Evolutionary conservation across 768 basidiomycete genomes (phyloP).

Genomic region (Tulasnella sp.): DNA sequence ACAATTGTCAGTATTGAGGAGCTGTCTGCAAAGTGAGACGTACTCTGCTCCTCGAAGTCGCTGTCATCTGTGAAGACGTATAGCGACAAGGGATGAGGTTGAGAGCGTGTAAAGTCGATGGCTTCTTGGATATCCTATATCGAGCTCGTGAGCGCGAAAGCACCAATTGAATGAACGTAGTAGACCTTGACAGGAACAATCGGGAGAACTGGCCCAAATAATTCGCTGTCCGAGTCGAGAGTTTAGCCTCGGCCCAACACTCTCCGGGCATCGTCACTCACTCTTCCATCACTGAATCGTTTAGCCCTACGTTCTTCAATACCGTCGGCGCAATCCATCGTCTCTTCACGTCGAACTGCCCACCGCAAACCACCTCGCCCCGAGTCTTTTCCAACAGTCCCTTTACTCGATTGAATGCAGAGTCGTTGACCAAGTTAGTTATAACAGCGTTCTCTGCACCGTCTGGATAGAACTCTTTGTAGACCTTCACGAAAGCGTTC

Average conservation of each 20-base stretch:
- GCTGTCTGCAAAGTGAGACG: conserved; percentile 3
- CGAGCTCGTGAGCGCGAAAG: neutral
- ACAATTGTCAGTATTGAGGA: neutral
- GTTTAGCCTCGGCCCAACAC: neutral
- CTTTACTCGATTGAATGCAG: conserved; percentile 54
- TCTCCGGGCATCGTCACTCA: conserved; percentile 33
- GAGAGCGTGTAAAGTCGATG: conserved; percentile 53
- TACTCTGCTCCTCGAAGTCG: conserved; percentile 55
- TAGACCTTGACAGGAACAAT: conserved; percentile 53
- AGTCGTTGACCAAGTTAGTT: conserved; percentile 44
- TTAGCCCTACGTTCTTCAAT: conserved; percentile 8
- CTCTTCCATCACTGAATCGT: conserved; percentile 74
- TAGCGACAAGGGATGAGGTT: conserved; percentile 68
- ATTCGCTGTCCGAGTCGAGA: neutral
- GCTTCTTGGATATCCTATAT: conserved; percentile 50
- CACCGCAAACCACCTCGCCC: conserved; percentile 13
- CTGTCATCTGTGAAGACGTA: conserved; percentile 66
- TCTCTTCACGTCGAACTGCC: neutral
- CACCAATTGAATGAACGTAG: neutral
- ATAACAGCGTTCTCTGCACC: conserved; percentile 41
- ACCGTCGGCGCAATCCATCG: conserved; percentile 15
- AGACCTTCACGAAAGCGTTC: conserved; percentile 40
- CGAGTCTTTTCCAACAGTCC: conserved; percentile 37
- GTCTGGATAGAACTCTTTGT: conserved; percentile 47
- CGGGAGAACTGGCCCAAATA: conserved; percentile 72